Evolutionary conservation across 2,329 filamentous ascomycete genomes (phyloP).

Genomic region (Pseudophaeomoniella oleicola): DNA sequence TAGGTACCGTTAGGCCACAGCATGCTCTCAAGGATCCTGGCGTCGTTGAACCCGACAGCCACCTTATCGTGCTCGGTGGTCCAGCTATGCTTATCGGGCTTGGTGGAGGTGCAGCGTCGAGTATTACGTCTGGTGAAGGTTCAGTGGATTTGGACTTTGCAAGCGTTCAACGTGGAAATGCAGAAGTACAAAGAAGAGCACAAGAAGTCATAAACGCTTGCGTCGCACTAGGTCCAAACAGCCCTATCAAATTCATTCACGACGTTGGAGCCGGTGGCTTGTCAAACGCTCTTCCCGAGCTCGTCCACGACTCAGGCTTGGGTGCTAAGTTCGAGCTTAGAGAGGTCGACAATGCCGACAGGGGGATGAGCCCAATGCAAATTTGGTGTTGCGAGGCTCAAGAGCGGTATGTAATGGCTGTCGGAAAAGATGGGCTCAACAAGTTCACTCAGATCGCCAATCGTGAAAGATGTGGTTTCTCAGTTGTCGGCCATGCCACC

Average conservation of each 20-base stretch:
- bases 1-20: constrained; percentile 81
- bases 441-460: constrained; percentile 53
- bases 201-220: constrained; percentile 98
- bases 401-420: constrained; percentile 84
- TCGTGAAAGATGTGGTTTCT: constrained; percentile 83
- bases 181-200: constrained; percentile 85
- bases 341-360: constrained; percentile 80
- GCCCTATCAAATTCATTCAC: constrained; percentile 92
- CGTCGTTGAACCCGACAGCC: constrained; percentile 72
- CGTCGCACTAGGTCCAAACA: constrained; percentile 65
- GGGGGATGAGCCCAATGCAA: constrained; percentile 84
- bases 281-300: constrained; percentile 70
- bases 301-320: constrained; percentile 81
- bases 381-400: constrained; percentile 98
- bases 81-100: constrained; percentile 97
- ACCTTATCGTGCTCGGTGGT: constrained; percentile 83
- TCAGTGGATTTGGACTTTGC: constrained; percentile 91
- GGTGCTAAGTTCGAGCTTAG: constrained; percentile 90
- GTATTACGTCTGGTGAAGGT: constrained; percentile 72
- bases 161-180: constrained; percentile 92
- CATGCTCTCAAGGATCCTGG: constrained; percentile 74
- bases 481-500: constrained; percentile 68
- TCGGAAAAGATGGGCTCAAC: constrained; percentile 68
- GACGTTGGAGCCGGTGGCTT: constrained; percentile 90
- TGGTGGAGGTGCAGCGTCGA: constrained; percentile 88